phyloP scores from a whole-genome alignment of 1,284 basidiomycete genomes.

The Rhodotorula sp. region DNA sequence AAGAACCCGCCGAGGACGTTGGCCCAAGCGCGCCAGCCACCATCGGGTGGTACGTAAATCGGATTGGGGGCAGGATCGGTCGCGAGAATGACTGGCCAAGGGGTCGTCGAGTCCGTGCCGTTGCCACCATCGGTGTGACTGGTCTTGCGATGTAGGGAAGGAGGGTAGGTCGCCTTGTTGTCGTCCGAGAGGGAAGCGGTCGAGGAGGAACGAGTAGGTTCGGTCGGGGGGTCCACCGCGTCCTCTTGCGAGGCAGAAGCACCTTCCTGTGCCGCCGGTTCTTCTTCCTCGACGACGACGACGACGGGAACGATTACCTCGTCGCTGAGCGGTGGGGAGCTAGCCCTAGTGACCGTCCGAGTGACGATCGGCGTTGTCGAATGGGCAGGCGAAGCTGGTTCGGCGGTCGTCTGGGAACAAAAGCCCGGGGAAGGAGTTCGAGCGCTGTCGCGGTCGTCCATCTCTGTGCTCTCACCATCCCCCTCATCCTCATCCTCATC shows the following conservation, averaged over 20 bases:
- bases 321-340: background rate
- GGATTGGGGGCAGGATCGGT: background rate
- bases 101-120: no score
- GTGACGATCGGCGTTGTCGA: background rate
- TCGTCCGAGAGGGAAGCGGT: background rate
- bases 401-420: no score
- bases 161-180: background rate
- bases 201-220: background rate
- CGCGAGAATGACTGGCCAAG: background rate
- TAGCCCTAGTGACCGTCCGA: background rate
- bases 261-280: background rate
- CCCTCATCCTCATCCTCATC: no score
- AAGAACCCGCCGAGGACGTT: conserved; percentile 25
- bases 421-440: no score
- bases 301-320: background rate
- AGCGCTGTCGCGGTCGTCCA: no score
- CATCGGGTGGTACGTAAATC: conserved; percentile 11
- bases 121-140: background rate
- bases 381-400: background rate
- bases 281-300: background rate
- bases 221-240: background rate
- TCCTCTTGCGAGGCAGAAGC: background rate
- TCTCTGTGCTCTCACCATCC: no score
- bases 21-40: conserved; percentile 13
- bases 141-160: no score